Evolutionary conservation across 352 stramenopile genomes (phyloP).

Genomic region (Globisporangium rhizosaccharum): DNA sequence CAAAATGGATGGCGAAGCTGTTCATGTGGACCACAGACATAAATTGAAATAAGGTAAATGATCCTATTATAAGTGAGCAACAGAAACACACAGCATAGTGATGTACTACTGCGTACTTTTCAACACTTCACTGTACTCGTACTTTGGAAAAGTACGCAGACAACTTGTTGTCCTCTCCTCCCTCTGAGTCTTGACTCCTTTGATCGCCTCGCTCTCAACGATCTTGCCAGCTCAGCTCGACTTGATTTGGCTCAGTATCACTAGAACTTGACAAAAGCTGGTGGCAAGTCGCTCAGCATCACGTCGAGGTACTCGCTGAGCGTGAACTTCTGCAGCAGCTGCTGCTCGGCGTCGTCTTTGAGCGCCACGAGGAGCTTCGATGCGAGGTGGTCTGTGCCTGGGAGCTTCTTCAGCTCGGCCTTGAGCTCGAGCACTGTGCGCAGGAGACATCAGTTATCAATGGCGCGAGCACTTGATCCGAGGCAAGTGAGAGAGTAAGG

Average conservation of each 20-base stretch:
- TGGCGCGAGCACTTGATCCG: background rate
- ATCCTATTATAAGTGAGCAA: too few relatives aligned
- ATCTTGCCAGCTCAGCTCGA: too few relatives aligned
- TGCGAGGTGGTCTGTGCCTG: conserved; percentile 32
- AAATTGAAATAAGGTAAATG: too few relatives aligned
- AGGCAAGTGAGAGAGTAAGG: background rate
- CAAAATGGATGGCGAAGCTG: background rate
- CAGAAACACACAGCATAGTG: too few relatives aligned
- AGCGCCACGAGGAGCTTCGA: conserved; percentile 34
- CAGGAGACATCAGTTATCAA: background rate
- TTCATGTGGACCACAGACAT: background rate
- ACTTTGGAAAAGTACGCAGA: too few relatives aligned
- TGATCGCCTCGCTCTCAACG: too few relatives aligned
- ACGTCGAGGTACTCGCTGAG: conserved; percentile 46
- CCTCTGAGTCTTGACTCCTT: too few relatives aligned
- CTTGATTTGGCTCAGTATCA: background rate
- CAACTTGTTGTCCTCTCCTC: too few relatives aligned
- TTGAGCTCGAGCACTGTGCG: conserved; percentile 30
- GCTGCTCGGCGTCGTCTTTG: conserved; percentile 31
- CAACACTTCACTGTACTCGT: too few relatives aligned
- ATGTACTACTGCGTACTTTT: too few relatives aligned
- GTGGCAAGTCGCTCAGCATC: conserved; percentile 33
- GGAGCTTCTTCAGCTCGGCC: conserved; percentile 41
- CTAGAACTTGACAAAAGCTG: conserved; percentile 15
- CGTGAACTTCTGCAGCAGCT: conserved; percentile 41